A percentile compares a stretch with the other conserved stretches of the same genome.
phyloP scores from a whole-genome alignment of 495 filamentous ascomycete species.

The Sabuloglossum arenarium region DNA sequence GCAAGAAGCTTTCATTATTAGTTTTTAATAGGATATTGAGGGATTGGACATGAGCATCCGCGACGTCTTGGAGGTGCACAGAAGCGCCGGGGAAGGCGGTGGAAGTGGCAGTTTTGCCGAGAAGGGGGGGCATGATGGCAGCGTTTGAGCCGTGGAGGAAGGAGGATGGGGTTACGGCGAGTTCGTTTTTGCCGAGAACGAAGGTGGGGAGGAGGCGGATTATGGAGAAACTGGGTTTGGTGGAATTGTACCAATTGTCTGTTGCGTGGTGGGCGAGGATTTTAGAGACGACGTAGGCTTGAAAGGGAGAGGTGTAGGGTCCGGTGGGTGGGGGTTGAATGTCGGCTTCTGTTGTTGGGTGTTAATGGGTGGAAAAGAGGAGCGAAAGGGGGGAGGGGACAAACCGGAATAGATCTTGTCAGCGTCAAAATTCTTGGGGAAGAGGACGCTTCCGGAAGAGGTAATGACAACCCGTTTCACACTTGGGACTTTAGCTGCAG shows the following conservation, averaged over 20 bases:
- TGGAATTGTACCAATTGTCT: slow-evolving; percentile 19
- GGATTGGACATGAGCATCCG: neutral
- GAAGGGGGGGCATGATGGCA: neutral
- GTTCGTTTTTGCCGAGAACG: slow-evolving; percentile 23
- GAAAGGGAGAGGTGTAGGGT: slow-evolving; percentile 8
- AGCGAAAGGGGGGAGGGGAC: neutral
- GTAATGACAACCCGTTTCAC: slow-evolving; percentile 19
- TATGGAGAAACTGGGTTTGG: slow-evolving; percentile 24
- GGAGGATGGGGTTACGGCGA: slow-evolving; percentile 14
- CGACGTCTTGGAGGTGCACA: neutral
- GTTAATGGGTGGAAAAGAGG: no score
- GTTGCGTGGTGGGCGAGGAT: slow-evolving; percentile 19
- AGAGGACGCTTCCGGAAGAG: slow-evolving; percentile 11
- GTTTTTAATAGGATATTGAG: neutral
- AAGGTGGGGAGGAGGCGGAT: slow-evolving; percentile 26
- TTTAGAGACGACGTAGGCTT: slow-evolving; percentile 19
- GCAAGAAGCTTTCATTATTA: neutral
- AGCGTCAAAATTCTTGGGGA: neutral
- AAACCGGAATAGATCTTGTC: neutral
- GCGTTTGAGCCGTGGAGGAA: slow-evolving; percentile 6
- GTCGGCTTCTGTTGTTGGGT: neutral
- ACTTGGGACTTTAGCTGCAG: slow-evolving; percentile 11
- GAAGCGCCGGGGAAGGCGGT: neutral
- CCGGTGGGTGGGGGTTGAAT: neutral
- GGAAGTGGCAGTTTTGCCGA: neutral